Conservation (phyloP, 768 basidiomycete genomes). For the Hydnum rufescens region DNA sequence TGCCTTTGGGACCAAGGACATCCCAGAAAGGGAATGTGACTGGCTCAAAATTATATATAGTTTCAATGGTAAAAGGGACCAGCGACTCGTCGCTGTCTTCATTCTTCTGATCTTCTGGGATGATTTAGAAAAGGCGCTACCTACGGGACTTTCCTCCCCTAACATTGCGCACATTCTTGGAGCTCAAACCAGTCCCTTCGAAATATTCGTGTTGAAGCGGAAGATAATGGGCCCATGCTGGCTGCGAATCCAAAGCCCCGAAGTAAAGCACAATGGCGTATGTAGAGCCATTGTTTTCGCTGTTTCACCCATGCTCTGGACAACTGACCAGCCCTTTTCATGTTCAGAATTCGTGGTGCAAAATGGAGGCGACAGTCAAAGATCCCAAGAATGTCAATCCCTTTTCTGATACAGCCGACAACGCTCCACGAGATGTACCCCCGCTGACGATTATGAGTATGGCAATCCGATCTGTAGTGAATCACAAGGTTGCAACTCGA, state of each 20-base stretch:
- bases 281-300: no score
- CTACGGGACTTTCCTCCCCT: constrained; percentile 26
- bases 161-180: constrained; percentile 82
- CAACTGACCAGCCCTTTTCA: neutral
- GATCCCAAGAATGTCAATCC: constrained; percentile 83
- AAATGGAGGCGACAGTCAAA: constrained; percentile 64
- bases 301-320: neutral
- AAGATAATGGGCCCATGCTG: constrained; percentile 99
- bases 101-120: neutral
- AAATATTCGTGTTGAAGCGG: constrained; percentile 78
- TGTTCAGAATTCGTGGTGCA: constrained; percentile 85
- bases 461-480: constrained; percentile 74
- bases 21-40: constrained; percentile 53
- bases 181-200: constrained; percentile 81
- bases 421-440: constrained; percentile 60
- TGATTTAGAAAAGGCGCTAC: neutral
- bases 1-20: constrained; percentile 70
- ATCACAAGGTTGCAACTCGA: constrained; percentile 83
- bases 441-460: constrained; percentile 83
- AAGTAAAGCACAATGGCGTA: constrained; percentile 63
- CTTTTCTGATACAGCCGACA: constrained; percentile 46
- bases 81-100: neutral
- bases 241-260: constrained; percentile 64
- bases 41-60: constrained; percentile 93
- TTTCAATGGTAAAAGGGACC: constrained; percentile 45